Evolutionary conservation across 768 basidiomycete species (phyloP), one percentile per base, ranked within the genome.

Genomic region (Phylloporus rhodoxanthus): DNA sequence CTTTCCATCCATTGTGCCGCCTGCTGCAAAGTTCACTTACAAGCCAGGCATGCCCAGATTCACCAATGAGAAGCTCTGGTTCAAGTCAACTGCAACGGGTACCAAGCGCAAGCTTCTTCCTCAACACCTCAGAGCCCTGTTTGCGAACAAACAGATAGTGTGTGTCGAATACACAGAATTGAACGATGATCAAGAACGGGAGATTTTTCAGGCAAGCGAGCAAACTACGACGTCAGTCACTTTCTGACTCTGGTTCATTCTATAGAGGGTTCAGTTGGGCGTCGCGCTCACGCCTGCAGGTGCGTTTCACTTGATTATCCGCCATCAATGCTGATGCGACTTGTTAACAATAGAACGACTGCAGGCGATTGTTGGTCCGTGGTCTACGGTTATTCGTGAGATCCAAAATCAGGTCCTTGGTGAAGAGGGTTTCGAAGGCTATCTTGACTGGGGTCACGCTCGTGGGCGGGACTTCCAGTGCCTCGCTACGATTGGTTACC

Each of bases 101-200:
- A 14, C 62, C 28, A 60, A 45, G 29, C 58, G 62, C 46, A 68
- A 64, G 33, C 55, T 74, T 29, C 66, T 75, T 15, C 66, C 70
- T 1, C 48, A 62, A 13, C 54, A 65, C 28, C 60, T 72, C 43
- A 65, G 57, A 34, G 68, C 62, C 3, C 59, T 66, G 38, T 79
- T 77, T 53, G 48, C 67, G 32, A 69, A 72, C 45, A 76, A 73
- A 52, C 73, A 75, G 47, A 70, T 81, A 13, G 71, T 86, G 2
- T 91, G 88, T 55, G 71, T 78, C 1, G 82, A 82, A 57, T 84
- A 84, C 54, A 63, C 67, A 3, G 70, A 71, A 15, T 59, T 84
- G 36, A 69, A 64, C 0, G 61, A 62, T 7, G 73, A 79, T 43
- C 75, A 79, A 58, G 87, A 86, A 55, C 74, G 83, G 25, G 85